A percentile compares a stretch with the other conserved stretches of the same genome.
These are phyloP conservation scores for Aspergillus ochraceus DNA, from an alignment of 2,329 filamentous ascomycete species.

Conservation along the genomic window DNA sequence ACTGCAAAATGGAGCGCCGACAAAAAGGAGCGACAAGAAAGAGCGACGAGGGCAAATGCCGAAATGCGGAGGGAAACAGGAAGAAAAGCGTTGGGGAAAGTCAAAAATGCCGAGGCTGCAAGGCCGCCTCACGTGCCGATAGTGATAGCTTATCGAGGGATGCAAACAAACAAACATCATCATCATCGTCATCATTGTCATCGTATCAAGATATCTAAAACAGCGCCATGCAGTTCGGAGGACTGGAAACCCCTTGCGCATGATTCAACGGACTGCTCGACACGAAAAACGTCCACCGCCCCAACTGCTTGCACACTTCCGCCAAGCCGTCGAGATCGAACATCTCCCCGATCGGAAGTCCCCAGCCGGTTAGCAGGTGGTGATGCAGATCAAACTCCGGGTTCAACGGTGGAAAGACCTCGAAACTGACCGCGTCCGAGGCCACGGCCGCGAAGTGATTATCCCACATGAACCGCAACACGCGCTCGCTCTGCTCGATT, in stretches of 20 bases:
- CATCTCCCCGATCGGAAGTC: slow-evolving; percentile 42
- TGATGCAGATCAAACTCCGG: slow-evolving; percentile 39
- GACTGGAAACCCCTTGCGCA: slow-evolving; percentile 40
- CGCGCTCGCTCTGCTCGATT: slow-evolving; percentile 40
- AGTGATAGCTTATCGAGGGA: slow-evolving; percentile 1
- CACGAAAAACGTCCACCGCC: slow-evolving; percentile 40
- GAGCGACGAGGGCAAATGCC: background rate
- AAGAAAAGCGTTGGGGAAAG: slow-evolving; percentile 3
- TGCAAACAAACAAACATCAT: background rate
- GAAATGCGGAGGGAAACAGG: background rate
- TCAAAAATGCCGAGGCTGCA: background rate
- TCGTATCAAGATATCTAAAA: slow-evolving; percentile 26
- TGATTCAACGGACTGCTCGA: slow-evolving; percentile 43
- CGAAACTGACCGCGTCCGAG: slow-evolving; percentile 60
- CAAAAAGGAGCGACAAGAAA: background rate
- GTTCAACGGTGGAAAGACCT: slow-evolving; percentile 47
- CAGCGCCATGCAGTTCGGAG: slow-evolving; percentile 46
- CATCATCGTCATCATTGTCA: too few relatives aligned
- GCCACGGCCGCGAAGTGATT: slow-evolving; percentile 59
- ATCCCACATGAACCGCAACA: slow-evolving; percentile 61
- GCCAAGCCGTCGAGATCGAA: slow-evolving; percentile 41
- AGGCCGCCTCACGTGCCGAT: slow-evolving; percentile 2
- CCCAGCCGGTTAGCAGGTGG: slow-evolving; percentile 38
- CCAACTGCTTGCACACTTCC: slow-evolving; percentile 31
- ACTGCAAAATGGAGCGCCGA: background rate